Base-by-base conservation (phyloP, 2,329 filamentous ascomycete genomes). In the Pestalotiopsis sp. region DNA sequence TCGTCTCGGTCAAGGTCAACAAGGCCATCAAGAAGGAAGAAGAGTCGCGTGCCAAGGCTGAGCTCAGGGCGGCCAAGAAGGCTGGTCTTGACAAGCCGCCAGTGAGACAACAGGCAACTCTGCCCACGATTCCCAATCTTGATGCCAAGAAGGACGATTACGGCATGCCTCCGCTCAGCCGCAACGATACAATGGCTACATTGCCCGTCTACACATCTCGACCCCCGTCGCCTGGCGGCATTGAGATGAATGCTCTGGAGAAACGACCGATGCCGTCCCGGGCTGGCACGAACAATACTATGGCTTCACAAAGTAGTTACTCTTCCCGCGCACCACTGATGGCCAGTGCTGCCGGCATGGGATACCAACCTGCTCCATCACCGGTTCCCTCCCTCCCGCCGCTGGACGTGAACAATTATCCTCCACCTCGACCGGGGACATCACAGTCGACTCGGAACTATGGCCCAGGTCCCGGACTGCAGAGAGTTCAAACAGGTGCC, bases 1-100 rank as follows among this genome's bases (percentile, higher is more conserved):
- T 98, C 72, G 95, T 98, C 4, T 90, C 90, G 67, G 88, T 85
- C 75, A 98, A 96, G 82, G 93, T 97, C 75, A 94, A 96, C 81
- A 95, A 94, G 79, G 95, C 94, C 0, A 82, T 98, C 31, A 92
- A 91, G 65, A 94, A 94, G 74, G 92, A 96, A 66, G 90, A 92
- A 78, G 85, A 84, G 70, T 88, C 86, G 74, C 84, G 86, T 73
- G 81, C 82, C 27, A 87, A 83, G 75, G 85, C 83, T 0, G 87
- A 86, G 70, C 68, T 81, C 31, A 86, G 81, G 74, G 83, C 81
- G 20, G 86, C 86, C 3, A 85, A 84, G 73, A 87, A 86, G 76
- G 85, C 84, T 57, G 87, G 88, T 65, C 23, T 59, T 36, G 88
- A 87, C 64, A 84, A 85, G 70, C 76, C 82, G 25, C 79, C 81